Percentiles rank a stretch among this genome's conserved stretches.
Evolutionary conservation across 2,329 filamentous ascomycete species (phyloP).

Genomic region (Colletotrichum brevisporum): DNA sequence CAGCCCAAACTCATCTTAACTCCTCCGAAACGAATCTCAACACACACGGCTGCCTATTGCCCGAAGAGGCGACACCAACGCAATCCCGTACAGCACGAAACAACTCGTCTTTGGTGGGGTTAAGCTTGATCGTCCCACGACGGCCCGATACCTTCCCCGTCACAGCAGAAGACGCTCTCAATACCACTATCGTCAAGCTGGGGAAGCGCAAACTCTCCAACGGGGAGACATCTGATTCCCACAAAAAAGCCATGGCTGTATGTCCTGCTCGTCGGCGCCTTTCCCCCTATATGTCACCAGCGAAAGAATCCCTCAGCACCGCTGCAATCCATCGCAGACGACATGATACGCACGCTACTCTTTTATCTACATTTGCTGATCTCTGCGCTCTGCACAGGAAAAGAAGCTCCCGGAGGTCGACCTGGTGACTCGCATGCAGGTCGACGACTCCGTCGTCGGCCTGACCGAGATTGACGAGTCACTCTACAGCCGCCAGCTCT

Average conservation of each 20-base stretch:
- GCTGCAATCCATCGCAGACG: conserved; percentile 1
- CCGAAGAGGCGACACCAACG: conserved; percentile 13
- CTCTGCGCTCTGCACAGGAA: conserved; percentile 53
- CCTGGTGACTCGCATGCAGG: conserved; percentile 75
- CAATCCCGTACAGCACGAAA: conserved; percentile 19
- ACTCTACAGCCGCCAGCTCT: conserved; percentile 81
- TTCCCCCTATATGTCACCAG: neutral
- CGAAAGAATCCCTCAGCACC: conserved; percentile 15
- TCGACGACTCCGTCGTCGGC: conserved; percentile 71
- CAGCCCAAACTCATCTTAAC: conserved; percentile 43
- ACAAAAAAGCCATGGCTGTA: conserved; percentile 75
- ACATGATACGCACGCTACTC: neutral
- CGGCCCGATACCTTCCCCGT: conserved; percentile 41
- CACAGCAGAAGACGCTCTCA: conserved; percentile 29
- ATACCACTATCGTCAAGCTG: conserved; percentile 63
- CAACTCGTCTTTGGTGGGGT: conserved; percentile 50
- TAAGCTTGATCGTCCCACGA: conserved; percentile 48
- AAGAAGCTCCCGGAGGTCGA: conserved; percentile 71
- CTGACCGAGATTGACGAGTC: conserved; percentile 78
- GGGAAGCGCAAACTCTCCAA: conserved; percentile 78
- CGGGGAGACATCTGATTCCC: conserved; percentile 69
- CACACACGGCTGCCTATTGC: conserved; percentile 20
- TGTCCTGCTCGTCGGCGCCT: conserved; percentile 49
- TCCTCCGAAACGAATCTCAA: conserved; percentile 40
- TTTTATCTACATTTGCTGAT: conserved; percentile 37